phyloP scores from a whole-genome alignment of 129 eudicot species.

The Heracleum sosnowskyi region DNA sequence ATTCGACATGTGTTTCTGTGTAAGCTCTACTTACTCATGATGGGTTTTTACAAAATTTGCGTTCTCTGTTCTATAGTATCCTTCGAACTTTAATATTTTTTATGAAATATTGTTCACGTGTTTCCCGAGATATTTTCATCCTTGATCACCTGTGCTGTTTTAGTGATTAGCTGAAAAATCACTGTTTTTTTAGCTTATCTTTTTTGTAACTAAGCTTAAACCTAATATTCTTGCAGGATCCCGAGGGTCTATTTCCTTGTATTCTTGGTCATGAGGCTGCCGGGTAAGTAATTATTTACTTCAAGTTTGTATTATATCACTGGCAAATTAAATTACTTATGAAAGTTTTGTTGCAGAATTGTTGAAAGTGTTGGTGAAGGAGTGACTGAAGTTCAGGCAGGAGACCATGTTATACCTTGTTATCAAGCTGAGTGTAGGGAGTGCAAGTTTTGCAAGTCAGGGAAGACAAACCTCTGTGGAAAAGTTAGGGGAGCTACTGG shows the following conservation, averaged over 20 bases:
- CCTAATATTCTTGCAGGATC: constrained; percentile 85
- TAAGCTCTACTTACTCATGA: neutral
- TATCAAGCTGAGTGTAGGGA: constrained; percentile 98
- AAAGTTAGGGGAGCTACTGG: constrained; percentile 98
- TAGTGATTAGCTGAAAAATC: neutral
- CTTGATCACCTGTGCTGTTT: neutral
- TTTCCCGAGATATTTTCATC: neutral
- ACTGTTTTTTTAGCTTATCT: too few species aligned
- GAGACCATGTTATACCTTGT: constrained; percentile 99
- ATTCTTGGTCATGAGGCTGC: constrained; percentile 99
- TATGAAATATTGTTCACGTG: neutral
- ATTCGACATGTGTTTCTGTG: neutral
- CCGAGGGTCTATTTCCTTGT: constrained; percentile 98
- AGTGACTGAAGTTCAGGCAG: constrained; percentile 90
- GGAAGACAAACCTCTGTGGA: constrained; percentile 98
- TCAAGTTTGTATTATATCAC: neutral
- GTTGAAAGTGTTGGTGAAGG: constrained; percentile 99
- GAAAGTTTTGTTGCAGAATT: constrained; percentile 40
- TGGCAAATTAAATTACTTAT: neutral
- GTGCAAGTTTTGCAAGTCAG: constrained; percentile 95
- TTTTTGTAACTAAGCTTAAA: too few species aligned
- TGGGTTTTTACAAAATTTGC: neutral
- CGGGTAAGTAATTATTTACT: constrained; percentile 41
- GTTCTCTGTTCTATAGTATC: neutral
- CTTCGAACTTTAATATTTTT: neutral